phyloP scores from a whole-genome alignment of 1,284 basidiomycete genomes.

The Coniferiporia sulphurascens region DNA sequence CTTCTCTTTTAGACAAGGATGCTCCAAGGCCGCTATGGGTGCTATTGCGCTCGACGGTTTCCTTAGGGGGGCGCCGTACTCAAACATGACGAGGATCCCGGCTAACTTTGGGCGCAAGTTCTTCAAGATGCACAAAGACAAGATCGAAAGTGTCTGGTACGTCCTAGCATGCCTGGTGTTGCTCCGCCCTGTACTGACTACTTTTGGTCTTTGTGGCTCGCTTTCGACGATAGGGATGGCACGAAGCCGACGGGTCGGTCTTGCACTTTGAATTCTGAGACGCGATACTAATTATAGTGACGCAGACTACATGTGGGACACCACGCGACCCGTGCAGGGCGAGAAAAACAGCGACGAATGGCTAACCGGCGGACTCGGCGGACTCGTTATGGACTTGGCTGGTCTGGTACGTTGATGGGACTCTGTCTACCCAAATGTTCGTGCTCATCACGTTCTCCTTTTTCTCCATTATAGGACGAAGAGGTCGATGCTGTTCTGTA shows the following conservation, averaged over 20 bases:
- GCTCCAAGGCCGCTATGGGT: constrained; percentile 7
- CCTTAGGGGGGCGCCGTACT: neutral
- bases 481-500: constrained; percentile 5
- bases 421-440: neutral
- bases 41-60: constrained; percentile 14
- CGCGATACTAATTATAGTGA: neutral
- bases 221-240: constrained; percentile 1
- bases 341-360: neutral
- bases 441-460: neutral
- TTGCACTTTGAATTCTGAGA: neutral
- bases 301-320: constrained; percentile 2
- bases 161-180: neutral
- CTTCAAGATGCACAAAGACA: constrained; percentile 3
- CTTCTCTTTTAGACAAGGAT: neutral
- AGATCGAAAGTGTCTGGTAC: constrained; percentile 5
- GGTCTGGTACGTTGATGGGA: neutral
- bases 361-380: neutral
- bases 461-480: constrained; percentile 1
- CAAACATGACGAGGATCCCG: neutral
- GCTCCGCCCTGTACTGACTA: neutral
- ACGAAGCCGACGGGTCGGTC: constrained; percentile 10
- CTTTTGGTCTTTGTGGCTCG: neutral
- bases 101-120: neutral
- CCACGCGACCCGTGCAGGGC: constrained; percentile 3
- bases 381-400: neutral